Evolutionary conservation across 139 green algal species (phyloP), one percentile per base, ranked within the genome.

Genomic region (Micractinium sp.): DNA sequence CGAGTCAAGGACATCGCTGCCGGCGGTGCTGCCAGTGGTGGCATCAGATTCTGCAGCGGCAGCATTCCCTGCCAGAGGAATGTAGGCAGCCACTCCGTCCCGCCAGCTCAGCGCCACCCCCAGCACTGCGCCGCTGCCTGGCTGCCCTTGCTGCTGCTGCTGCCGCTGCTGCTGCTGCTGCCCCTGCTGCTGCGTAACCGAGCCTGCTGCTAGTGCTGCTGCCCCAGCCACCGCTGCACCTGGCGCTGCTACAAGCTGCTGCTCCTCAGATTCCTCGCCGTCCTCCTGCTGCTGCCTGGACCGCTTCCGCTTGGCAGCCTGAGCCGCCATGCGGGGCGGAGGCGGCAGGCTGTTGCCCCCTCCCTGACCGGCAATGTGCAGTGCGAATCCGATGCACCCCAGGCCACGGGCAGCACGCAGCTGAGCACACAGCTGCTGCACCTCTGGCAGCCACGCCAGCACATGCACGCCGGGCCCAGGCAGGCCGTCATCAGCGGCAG

Each of bases 51-150:
- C n/a, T n/a, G 33, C 33, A 29, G 41, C 78, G 63, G 41, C 41
- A 29, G 19, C n/a, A n/a, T n/a, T 66, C 39, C n/a, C 53, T 18
- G 31, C 16, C 36, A 87, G 82, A 3, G 82, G 82, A 25, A 87
- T 69, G 82, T 77, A 87, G 60, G 82, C 82, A 22, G 23, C 60
- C 2, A 33, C 61, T 36, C 82, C 82, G 1, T 36, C 71, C 7
- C 47, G 29, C 82, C 82, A 87, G 82, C 82, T 87, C 22, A 87
- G 12, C 3, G n/a, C 82, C 9, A 87, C 35, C 23, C 82, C 82
- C 23, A 87, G 35, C 31, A 87, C 60, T 22, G 23, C 23, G 23
- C 82, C 61, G 12, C 19, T 29, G 25, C 36, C 31, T 18, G 60
- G 81, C 41, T n/a, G 56, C n/a, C 22, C 22, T 3, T 5, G 38